Percentiles rank a stretch among this genome's conserved stretches.
Evolutionary conservation across 2,329 filamentous ascomycete genomes (phyloP).

Genomic region (Colletotrichum plurivorum): DNA sequence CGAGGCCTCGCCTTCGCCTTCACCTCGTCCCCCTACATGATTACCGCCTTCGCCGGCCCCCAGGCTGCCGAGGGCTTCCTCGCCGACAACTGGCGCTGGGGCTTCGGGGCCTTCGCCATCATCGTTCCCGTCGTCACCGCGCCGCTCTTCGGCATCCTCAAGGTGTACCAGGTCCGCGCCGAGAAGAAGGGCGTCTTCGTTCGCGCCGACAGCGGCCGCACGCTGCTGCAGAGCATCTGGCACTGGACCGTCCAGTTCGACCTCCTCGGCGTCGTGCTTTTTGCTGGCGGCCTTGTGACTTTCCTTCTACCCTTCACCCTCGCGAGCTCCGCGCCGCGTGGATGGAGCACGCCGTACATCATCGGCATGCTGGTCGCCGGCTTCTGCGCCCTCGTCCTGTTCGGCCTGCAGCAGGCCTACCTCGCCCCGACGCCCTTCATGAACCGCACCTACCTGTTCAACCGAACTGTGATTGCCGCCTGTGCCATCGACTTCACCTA

Average conservation of each 20-base stretch:
- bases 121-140: constrained; percentile 68
- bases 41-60: constrained; percentile 58
- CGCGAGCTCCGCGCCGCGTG: constrained; percentile 59
- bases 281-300: constrained; percentile 69
- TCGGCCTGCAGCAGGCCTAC: constrained; percentile 70
- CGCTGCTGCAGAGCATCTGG: constrained; percentile 60
- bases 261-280: constrained; percentile 68
- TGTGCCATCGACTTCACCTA: constrained; percentile 61
- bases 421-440: constrained; percentile 72
- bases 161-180: constrained; percentile 70
- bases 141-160: constrained; percentile 69
- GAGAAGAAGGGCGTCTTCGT: constrained; percentile 60
- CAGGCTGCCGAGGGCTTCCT: constrained; percentile 50
- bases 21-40: constrained; percentile 58
- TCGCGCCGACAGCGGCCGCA: constrained; percentile 58
- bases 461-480: constrained; percentile 66
- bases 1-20: constrained; percentile 56
- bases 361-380: constrained; percentile 75
- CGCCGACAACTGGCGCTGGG: constrained; percentile 53
- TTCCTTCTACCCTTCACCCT: constrained; percentile 78
- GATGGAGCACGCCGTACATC: constrained; percentile 67
- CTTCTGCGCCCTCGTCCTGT: constrained; percentile 66
- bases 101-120: constrained; percentile 72
- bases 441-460: constrained; percentile 62
- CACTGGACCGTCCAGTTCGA: constrained; percentile 72